Evolutionary conservation across 148 eudicot genomes (phyloP).

Genomic region (Cornus suecica): DNA sequence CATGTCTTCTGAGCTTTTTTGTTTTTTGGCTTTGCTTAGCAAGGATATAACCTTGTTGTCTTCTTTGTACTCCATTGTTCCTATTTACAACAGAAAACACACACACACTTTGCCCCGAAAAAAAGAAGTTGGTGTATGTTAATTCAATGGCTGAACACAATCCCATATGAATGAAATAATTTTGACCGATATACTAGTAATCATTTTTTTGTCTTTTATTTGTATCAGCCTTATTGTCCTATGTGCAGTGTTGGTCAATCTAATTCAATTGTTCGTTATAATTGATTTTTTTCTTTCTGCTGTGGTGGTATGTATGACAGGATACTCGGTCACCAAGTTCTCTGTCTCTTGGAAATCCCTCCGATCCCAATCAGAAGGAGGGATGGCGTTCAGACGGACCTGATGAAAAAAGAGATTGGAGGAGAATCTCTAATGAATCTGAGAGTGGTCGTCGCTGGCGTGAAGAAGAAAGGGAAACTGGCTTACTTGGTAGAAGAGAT

Average conservation of each 20-base stretch:
- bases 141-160: too few relatives aligned
- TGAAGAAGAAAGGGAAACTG: conserved; percentile 98
- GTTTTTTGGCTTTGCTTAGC: neutral
- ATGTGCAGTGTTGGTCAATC: neutral
- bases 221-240: neutral
- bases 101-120: too few relatives aligned
- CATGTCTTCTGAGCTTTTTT: too few relatives aligned
- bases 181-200: neutral
- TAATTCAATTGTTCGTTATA: neutral
- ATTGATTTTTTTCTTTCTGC: neutral
- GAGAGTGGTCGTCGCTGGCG: conserved; percentile 91
- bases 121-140: too few relatives aligned
- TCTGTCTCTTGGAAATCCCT: conserved; percentile 73
- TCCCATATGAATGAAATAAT: neutral
- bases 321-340: conserved; percentile 77
- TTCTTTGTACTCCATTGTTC: too few relatives aligned
- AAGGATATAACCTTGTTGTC: too few relatives aligned
- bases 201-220: neutral
- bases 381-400: conserved; percentile 39
- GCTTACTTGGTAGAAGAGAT: conserved; percentile 91
- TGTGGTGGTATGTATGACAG: conserved; percentile 30
- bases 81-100: too few relatives aligned
- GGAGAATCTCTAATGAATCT: conserved; percentile 57
- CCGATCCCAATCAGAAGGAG: conserved; percentile 69
- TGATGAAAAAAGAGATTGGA: conserved; percentile 86